Evolutionary conservation across 495 filamentous ascomycete genomes (phyloP).

Genomic region (Aspergillus sclerotioniger): DNA sequence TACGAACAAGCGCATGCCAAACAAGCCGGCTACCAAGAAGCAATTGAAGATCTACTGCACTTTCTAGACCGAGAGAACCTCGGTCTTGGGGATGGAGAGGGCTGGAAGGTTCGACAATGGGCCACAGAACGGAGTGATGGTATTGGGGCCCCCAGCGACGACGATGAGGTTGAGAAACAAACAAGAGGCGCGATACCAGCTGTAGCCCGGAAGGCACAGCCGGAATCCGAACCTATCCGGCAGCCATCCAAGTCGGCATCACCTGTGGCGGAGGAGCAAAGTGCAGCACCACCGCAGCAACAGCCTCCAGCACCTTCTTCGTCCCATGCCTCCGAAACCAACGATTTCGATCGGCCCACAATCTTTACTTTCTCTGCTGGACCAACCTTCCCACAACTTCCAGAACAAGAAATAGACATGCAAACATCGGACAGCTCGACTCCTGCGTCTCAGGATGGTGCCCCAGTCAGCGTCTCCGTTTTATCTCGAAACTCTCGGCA

Average conservation of each 20-base stretch:
- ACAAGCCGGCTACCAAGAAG: constrained; percentile 85
- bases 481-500: constrained; percentile 51
- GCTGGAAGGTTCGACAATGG: constrained; percentile 80
- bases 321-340: constrained; percentile 25
- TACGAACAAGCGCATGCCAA: constrained; percentile 71
- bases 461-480: constrained; percentile 52
- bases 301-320: constrained; percentile 25
- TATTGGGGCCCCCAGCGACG: constrained; percentile 65
- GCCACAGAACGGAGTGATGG: constrained; percentile 74
- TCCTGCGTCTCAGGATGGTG: constrained; percentile 31
- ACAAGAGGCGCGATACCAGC: constrained; percentile 59
- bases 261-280: constrained; percentile 46
- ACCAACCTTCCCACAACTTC: constrained; percentile 56
- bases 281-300: constrained; percentile 28
- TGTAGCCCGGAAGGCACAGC: constrained; percentile 51
- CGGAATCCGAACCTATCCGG: constrained; percentile 31
- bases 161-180: constrained; percentile 63
- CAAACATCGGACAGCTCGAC: constrained; percentile 45
- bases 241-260: constrained; percentile 38
- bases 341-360: constrained; percentile 32
- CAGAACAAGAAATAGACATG: constrained; percentile 66
- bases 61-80: constrained; percentile 82
- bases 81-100: constrained; percentile 75
- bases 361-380: constrained; percentile 68
- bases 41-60: constrained; percentile 79